phyloP scores from a whole-genome alignment of 2,329 filamentous ascomycete genomes.

The Diaporthe australafricana region DNA sequence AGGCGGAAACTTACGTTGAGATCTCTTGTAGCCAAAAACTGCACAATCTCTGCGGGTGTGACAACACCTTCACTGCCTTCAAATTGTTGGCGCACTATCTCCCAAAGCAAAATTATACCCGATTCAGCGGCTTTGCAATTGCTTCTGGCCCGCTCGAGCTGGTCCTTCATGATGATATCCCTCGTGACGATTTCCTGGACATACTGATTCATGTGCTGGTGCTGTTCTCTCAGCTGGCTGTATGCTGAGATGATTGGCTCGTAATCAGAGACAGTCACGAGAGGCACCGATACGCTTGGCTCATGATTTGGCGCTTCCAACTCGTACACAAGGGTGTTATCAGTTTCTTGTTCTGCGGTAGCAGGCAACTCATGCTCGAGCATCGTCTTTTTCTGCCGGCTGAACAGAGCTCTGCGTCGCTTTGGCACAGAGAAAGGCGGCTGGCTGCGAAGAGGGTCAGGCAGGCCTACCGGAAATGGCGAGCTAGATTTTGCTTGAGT shows the following conservation, averaged over 20 bases:
- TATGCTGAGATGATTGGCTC: not conserved
- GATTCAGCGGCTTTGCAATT: not conserved
- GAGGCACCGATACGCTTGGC: not conserved
- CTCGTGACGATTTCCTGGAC: conserved; percentile 19
- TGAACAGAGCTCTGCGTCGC: not conserved
- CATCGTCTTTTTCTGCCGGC: not conserved
- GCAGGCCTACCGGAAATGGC: not conserved
- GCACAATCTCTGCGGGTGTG: conserved; percentile 17
- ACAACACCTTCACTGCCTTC: not conserved
- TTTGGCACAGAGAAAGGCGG: not conserved
- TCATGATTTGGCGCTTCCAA: not conserved
- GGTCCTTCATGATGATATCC: not conserved
- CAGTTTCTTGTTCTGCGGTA: not conserved
- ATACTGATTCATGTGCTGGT: not conserved
- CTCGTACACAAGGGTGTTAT: not conserved
- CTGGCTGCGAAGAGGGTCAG: conserved; percentile 4
- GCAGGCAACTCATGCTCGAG: not conserved
- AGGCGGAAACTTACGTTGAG: not conserved
- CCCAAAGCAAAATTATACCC: conserved; percentile 17
- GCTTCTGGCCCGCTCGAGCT: conserved; percentile 11
- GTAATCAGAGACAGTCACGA: not conserved
- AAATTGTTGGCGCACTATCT: not conserved
- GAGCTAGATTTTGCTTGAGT: not conserved
- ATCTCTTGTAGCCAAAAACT: not conserved
- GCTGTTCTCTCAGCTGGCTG: not conserved